Evolutionary conservation across 2,329 filamentous ascomycete species (phyloP).

Genomic region (Paecilomyces fulvus): DNA sequence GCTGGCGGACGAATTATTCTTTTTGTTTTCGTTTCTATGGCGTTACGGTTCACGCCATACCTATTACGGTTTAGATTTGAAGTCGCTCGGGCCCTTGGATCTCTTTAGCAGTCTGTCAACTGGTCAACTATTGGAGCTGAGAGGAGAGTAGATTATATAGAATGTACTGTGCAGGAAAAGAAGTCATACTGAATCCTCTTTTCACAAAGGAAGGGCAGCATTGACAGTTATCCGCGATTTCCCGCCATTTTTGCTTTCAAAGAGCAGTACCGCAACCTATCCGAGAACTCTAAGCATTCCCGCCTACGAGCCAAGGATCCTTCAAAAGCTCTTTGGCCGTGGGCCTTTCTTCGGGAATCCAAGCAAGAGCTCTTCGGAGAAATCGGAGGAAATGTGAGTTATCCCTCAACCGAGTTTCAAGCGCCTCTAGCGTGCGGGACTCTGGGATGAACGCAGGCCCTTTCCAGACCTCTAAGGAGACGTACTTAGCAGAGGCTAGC

Average conservation of each 20-base stretch:
- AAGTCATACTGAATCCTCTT: too few species aligned
- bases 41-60: not conserved
- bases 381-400: constrained; percentile 25
- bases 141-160: not conserved
- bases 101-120: too few species aligned
- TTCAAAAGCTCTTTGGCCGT: constrained; percentile 27
- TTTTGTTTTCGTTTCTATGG: not conserved
- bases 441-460: not conserved
- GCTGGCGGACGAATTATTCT: not conserved
- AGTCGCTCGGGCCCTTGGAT: not conserved
- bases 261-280: too few species aligned
- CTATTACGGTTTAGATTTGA: not conserved
- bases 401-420: constrained; percentile 10
- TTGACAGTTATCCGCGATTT: too few species aligned
- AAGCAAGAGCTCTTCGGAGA: constrained; percentile 25
- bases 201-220: too few species aligned
- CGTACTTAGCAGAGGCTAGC: not conserved
- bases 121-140: not conserved
- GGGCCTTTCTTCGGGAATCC: constrained; percentile 27
- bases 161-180: too few species aligned
- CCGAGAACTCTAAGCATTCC: constrained; percentile 33
- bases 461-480: not conserved
- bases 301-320: constrained; percentile 35
- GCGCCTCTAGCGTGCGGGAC: not conserved
- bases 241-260: too few species aligned